These are phyloP conservation scores for Aureobasidium leucospermi DNA, from an alignment of 2,329 filamentous ascomycete species.

Conservation along the genomic window DNA sequence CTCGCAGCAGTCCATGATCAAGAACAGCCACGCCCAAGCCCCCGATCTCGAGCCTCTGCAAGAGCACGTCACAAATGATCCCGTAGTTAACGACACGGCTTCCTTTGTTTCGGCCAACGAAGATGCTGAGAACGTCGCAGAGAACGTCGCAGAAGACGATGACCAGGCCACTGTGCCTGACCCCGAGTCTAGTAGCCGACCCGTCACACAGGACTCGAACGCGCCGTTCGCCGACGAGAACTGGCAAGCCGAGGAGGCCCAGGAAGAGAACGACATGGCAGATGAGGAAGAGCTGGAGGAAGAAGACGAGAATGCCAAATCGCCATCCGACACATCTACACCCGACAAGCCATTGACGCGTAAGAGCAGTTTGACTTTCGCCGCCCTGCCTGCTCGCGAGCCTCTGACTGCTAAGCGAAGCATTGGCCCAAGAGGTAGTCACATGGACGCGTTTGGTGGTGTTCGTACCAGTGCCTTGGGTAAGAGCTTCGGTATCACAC, in stretches of 20 bases:
- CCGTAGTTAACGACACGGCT: slow-evolving; percentile 21
- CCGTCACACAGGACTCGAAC: neutral
- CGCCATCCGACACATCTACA: slow-evolving; percentile 63
- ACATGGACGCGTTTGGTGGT: slow-evolving; percentile 53
- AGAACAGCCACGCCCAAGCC: slow-evolving; percentile 9
- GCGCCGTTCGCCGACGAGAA: slow-evolving; percentile 16
- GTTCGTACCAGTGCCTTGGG: slow-evolving; percentile 65
- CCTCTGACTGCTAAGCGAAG: slow-evolving; percentile 80
- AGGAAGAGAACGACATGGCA: slow-evolving; percentile 19
- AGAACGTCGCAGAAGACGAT: slow-evolving; percentile 24
- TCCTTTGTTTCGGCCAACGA: slow-evolving; percentile 45
- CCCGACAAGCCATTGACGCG: slow-evolving; percentile 70
- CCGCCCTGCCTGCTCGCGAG: slow-evolving; percentile 83
- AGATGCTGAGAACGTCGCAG: slow-evolving; percentile 25
- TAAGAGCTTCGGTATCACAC: slow-evolving; percentile 51
- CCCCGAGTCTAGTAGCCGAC: slow-evolving; percentile 13
- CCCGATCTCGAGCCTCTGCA: slow-evolving; percentile 7
- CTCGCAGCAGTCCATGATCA: slow-evolving; percentile 11
- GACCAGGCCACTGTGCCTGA: slow-evolving; percentile 25
- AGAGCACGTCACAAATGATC: slow-evolving; percentile 8
- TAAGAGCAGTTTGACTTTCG: slow-evolving; percentile 93
- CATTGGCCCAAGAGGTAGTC: slow-evolving; percentile 66
- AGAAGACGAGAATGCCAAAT: slow-evolving; percentile 40
- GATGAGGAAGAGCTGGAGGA: slow-evolving; percentile 29
- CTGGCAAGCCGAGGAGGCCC: slow-evolving; percentile 13